Evolutionary conservation across 139 green algal genomes (phyloP).

Genomic region (Chlorella vulgaris): DNA sequence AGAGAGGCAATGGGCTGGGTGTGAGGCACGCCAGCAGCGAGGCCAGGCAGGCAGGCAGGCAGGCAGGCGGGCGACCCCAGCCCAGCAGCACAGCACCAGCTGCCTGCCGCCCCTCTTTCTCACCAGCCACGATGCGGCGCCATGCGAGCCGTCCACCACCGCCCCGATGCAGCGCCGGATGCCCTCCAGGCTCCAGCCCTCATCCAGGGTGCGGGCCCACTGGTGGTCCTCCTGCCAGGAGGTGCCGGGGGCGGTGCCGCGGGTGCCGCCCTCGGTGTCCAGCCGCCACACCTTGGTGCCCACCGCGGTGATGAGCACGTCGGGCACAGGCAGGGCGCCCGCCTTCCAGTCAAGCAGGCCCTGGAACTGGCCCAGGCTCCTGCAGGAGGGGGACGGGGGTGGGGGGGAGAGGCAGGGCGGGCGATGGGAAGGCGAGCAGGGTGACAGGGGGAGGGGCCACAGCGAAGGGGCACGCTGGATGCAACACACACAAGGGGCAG

Average conservation of each 20-base stretch:
- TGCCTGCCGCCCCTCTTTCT: neutral
- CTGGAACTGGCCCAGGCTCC: slow-evolving; percentile 75
- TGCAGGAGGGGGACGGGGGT: neutral
- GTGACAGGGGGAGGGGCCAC: too few relatives aligned
- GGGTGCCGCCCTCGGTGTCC: slow-evolving; percentile 51
- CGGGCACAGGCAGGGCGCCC: slow-evolving; percentile 74
- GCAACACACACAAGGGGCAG: too few relatives aligned
- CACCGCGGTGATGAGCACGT: slow-evolving; percentile 87
- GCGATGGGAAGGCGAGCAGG: too few relatives aligned
- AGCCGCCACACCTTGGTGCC: slow-evolving; percentile 89
- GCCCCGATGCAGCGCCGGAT: slow-evolving; percentile 30
- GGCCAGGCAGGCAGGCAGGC: neutral
- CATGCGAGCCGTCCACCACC: slow-evolving; percentile 44
- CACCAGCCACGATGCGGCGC: slow-evolving; percentile 32
- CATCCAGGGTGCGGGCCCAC: slow-evolving; percentile 72
- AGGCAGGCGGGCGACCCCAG: neutral
- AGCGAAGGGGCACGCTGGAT: too few relatives aligned
- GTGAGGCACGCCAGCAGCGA: neutral
- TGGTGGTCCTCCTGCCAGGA: slow-evolving; percentile 82
- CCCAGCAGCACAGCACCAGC: neutral
- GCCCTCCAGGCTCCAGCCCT: slow-evolving; percentile 30
- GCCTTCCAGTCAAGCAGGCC: slow-evolving; percentile 71
- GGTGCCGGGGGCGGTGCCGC: slow-evolving; percentile 52
- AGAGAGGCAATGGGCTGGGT: neutral
- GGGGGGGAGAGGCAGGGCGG: too few relatives aligned